These are phyloP conservation scores for Euphorbia pulcherrima DNA, from an alignment of 345 rosid genomes.

Conservation along the genomic window DNA sequence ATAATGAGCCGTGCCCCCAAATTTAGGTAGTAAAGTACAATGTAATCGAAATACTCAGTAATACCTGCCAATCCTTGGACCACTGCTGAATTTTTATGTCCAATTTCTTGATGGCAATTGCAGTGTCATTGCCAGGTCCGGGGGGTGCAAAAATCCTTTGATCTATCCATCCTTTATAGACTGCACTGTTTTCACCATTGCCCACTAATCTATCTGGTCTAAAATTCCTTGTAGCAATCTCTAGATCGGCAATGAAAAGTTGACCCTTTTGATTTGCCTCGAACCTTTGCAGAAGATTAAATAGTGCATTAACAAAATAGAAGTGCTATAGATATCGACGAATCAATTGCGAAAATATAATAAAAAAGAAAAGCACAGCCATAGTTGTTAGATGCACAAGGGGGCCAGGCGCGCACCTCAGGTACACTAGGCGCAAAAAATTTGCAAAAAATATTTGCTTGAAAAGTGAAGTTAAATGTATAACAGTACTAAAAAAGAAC, in stretches of 20 bases:
- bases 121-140: conserved; percentile 46
- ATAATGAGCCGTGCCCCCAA: background rate
- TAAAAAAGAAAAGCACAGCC: no score
- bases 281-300: no score
- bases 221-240: conserved; percentile 58
- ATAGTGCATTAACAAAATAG: no score
- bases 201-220: conserved; percentile 58
- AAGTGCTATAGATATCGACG: no score
- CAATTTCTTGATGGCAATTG: conserved; percentile 73
- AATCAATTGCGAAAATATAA: no score
- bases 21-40: no score
- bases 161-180: conserved; percentile 81
- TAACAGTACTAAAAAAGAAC: no score
- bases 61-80: conserved; percentile 76
- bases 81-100: conserved; percentile 63
- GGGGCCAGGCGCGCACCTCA: no score
- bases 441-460: no score
- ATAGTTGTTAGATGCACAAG: no score
- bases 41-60: background rate
- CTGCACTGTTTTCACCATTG: conserved; percentile 76
- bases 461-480: no score
- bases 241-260: conserved; percentile 52
- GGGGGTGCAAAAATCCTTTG: conserved; percentile 55
- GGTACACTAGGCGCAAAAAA: no score
- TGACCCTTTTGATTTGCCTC: conserved; percentile 24